Conservation (phyloP, 169 alveolate genomes). For the Plasmodium cynomolgi region DNA sequence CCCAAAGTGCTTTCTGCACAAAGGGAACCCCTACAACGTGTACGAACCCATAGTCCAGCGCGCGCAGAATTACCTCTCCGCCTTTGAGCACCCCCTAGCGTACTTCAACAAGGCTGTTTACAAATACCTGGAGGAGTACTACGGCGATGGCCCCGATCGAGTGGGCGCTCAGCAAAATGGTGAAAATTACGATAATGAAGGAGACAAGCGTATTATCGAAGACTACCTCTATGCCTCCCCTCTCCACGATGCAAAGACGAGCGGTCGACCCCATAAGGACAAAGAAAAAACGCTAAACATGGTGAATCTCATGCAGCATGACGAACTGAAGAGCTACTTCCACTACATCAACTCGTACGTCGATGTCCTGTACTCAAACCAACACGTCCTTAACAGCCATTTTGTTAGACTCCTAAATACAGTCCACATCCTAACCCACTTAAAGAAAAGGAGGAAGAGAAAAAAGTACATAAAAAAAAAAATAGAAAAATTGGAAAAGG, state of each 20-base stretch:
- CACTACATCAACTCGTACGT: constrained; percentile 76
- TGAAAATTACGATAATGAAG: not conserved
- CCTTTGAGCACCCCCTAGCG: constrained; percentile 48
- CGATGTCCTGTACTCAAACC: constrained; percentile 73
- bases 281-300: not conserved
- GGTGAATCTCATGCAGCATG: not conserved
- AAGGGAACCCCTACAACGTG: constrained; percentile 29
- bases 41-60: not conserved
- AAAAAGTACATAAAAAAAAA: constrained; percentile 52
- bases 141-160: not conserved
- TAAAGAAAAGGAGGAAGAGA: constrained; percentile 61
- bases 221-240: not conserved
- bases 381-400: constrained; percentile 48
- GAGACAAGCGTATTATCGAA: not conserved
- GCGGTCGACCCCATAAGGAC: not conserved
- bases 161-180: not conserved
- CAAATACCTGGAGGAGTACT: constrained; percentile 13
- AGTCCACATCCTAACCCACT: constrained; percentile 33
- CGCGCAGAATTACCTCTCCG: constrained; percentile 11
- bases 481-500: constrained; percentile 56
- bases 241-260: not conserved
- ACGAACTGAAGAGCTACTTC: constrained; percentile 71
- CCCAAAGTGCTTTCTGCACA: constrained; percentile 20
- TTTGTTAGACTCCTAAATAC: constrained; percentile 33
- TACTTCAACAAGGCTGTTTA: constrained; percentile 21